Conservation (phyloP, 2,329 filamentous ascomycete genomes). For the Pyrenophora graminea region DNA sequence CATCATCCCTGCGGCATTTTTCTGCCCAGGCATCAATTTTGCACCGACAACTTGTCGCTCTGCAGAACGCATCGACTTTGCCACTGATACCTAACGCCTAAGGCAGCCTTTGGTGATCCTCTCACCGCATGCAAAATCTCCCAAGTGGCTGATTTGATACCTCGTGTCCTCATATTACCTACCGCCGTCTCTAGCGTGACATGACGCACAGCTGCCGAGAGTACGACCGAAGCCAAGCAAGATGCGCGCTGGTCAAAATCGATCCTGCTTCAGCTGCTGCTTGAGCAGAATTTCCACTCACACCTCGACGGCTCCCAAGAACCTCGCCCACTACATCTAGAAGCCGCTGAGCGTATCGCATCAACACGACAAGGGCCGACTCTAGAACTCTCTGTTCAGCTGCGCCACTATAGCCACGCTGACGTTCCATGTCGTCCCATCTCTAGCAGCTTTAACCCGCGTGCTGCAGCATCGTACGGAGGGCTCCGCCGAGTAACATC, state of each 20-base stretch:
- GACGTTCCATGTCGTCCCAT: not conserved
- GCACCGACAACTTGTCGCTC: not conserved
- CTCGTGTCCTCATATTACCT: too few species aligned
- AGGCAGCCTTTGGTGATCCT: not conserved
- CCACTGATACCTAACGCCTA: not conserved
- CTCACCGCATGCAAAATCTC: not conserved
- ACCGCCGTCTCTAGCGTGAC: not conserved
- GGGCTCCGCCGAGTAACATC: slow-evolving; percentile 1
- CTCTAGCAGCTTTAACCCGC: not conserved
- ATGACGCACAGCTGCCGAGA: slow-evolving; percentile 9
- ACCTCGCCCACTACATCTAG: not conserved
- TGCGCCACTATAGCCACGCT: not conserved
- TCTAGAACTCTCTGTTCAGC: not conserved
- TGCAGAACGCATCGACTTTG: not conserved
- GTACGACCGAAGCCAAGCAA: slow-evolving; percentile 9
- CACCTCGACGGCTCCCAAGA: not conserved
- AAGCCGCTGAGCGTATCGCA: not conserved
- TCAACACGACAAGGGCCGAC: not conserved
- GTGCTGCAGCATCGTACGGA: not conserved
- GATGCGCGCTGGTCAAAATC: slow-evolving; percentile 1
- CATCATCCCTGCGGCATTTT: not conserved
- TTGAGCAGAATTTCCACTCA: slow-evolving; percentile 16
- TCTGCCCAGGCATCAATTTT: slow-evolving; percentile 9
- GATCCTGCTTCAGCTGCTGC: slow-evolving; percentile 9
- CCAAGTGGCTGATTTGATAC: not conserved